phyloP scores from a whole-genome alignment of 257 asterid genomes.

The Scutellaria galericulata region DNA sequence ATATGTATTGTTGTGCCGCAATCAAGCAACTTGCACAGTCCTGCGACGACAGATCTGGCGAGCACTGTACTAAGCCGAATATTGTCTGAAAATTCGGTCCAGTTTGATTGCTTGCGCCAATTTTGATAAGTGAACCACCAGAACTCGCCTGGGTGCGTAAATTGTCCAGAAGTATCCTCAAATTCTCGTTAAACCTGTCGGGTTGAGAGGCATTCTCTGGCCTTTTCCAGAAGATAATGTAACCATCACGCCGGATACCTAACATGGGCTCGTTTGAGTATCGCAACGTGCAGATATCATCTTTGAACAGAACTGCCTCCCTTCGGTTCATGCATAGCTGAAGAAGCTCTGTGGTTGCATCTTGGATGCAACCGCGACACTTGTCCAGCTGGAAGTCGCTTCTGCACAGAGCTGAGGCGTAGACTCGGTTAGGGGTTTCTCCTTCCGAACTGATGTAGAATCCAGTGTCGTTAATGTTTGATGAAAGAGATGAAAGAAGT shows the following conservation, averaged over 20 bases:
- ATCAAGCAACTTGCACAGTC: conserved; percentile 18
- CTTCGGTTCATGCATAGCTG: not conserved
- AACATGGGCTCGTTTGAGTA: conserved; percentile 28
- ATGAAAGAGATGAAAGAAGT: conserved; percentile 25
- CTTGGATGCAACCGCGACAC: conserved; percentile 25
- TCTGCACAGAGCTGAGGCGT: conserved; percentile 37
- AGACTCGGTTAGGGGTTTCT: not conserved
- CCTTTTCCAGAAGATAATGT: accelerated
- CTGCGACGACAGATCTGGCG: conserved; percentile 15
- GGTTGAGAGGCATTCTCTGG: not conserved
- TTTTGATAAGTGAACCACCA: conserved; percentile 8
- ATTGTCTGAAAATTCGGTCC: not conserved
- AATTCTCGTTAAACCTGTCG: not conserved
- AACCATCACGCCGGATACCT: not conserved
- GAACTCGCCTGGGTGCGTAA: conserved; percentile 15
- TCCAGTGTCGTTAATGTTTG: conserved; percentile 22
- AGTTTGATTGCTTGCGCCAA: not conserved
- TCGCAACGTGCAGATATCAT: not conserved
- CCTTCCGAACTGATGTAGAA: conserved; percentile 27
- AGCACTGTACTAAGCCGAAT: conserved; percentile 29
- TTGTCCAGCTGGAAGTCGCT: not conserved
- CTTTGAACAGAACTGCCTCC: conserved; percentile 17
- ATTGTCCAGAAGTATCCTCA: not conserved
- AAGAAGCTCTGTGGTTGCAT: not conserved
- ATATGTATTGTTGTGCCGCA: not conserved